Evolutionary conservation across 768 basidiomycete genomes (phyloP).

Genomic region (Mycena kentingensis): DNA sequence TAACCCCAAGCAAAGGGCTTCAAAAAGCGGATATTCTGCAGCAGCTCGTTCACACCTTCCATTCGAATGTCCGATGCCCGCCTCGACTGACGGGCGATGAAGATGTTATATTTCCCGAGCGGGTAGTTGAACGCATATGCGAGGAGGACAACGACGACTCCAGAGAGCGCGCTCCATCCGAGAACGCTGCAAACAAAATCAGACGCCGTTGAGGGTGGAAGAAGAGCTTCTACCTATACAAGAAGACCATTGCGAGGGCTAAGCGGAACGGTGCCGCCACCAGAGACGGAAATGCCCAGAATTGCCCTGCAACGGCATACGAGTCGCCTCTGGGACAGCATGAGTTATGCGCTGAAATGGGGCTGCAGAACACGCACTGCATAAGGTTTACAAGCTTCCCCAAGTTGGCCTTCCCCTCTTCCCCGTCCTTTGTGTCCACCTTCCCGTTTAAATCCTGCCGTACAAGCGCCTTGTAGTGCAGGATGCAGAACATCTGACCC

Average conservation of each 20-base stretch:
- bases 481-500: constrained; percentile 69
- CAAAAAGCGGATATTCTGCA: constrained; percentile 72
- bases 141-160: constrained; percentile 63
- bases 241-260: constrained; percentile 65
- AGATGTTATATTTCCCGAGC: constrained; percentile 64
- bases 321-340: constrained; percentile 57
- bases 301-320: constrained; percentile 68
- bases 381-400: constrained; percentile 75
- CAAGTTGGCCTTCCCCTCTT: constrained; percentile 60
- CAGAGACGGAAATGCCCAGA: constrained; percentile 73
- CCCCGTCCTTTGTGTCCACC: constrained; percentile 34
- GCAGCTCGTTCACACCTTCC: constrained; percentile 72
- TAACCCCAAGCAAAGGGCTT: constrained; percentile 80
- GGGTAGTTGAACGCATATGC: constrained; percentile 69
- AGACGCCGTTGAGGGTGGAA: background rate
- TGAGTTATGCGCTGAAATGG: no score
- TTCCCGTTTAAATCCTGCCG: constrained; percentile 58
- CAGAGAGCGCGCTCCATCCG: constrained; percentile 77
- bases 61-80: constrained; percentile 69
- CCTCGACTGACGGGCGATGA: constrained; percentile 61
- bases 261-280: constrained; percentile 65
- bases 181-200: constrained; percentile 50
- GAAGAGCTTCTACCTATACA: constrained; percentile 59
- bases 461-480: constrained; percentile 70
- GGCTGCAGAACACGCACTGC: constrained; percentile 66